A percentile compares a stretch with the other conserved stretches of the same genome.
phyloP scores from a whole-genome alignment of 139 green algal genomes.

The Monoraphidium neglectum region DNA sequence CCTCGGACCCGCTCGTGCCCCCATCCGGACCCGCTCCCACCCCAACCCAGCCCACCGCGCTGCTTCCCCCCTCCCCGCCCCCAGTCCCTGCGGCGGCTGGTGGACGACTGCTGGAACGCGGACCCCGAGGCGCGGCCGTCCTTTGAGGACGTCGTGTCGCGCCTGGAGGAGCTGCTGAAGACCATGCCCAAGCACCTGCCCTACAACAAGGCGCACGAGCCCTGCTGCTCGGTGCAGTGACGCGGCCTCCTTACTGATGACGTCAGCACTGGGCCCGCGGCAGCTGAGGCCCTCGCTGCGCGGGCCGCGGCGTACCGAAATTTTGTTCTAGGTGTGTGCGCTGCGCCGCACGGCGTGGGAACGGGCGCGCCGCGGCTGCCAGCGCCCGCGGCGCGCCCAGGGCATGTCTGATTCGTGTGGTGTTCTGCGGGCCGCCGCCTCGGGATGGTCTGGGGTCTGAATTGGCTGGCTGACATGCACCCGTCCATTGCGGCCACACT shows the following conservation, averaged over 20 bases:
- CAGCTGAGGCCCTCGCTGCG: background rate
- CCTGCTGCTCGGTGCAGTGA: slow-evolving; percentile 24
- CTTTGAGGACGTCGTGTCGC: slow-evolving; percentile 46
- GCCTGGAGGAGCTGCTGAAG: slow-evolving; percentile 46
- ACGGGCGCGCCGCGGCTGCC: too few relatives aligned
- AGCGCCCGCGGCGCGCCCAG: too few relatives aligned
- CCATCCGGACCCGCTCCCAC: background rate
- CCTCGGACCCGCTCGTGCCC: too few relatives aligned
- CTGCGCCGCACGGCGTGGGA: too few relatives aligned
- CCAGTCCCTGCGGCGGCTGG: slow-evolving; percentile 49
- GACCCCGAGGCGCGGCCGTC: slow-evolving; percentile 53
- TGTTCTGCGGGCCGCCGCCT: too few relatives aligned
- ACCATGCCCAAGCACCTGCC: slow-evolving; percentile 46
- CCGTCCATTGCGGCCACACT: too few relatives aligned
- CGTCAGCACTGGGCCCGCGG: too few relatives aligned
- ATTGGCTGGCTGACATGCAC: too few relatives aligned
- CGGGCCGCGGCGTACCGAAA: too few relatives aligned
- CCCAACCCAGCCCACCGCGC: background rate
- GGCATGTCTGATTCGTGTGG: too few relatives aligned
- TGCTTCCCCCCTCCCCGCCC: slow-evolving; percentile 13
- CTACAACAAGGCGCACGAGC: slow-evolving; percentile 31
- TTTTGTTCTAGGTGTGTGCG: background rate
- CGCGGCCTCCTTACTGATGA: too few relatives aligned
- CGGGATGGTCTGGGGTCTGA: too few relatives aligned
- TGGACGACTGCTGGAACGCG: slow-evolving; percentile 61